These are phyloP conservation scores for Pseudozyma thailandica DNA, from an alignment of 1,284 basidiomycete genomes.

Conservation along the genomic window DNA sequence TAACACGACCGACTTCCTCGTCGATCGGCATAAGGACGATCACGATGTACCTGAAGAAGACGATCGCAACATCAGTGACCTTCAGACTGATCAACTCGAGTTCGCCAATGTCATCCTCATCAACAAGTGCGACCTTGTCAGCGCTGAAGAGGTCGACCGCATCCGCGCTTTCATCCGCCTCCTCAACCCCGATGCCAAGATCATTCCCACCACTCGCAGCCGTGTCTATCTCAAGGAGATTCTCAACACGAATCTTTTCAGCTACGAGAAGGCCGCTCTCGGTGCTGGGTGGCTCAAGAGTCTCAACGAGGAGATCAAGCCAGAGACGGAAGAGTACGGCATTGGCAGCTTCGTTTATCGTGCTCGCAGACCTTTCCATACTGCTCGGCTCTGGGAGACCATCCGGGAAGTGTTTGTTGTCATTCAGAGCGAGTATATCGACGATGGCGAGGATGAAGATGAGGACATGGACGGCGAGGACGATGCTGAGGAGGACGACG, in stretches of 20 bases:
- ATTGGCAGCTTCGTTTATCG: slow-evolving; percentile 60
- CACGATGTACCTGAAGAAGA: slow-evolving; percentile 68
- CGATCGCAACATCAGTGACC: slow-evolving; percentile 71
- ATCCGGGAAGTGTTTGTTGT: slow-evolving; percentile 70
- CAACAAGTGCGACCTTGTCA: slow-evolving; percentile 70
- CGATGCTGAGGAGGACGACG: slow-evolving; percentile 12
- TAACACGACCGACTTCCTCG: slow-evolving; percentile 70
- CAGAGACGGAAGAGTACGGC: slow-evolving; percentile 69
- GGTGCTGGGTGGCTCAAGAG: slow-evolving; percentile 71
- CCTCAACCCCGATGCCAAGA: slow-evolving; percentile 70
- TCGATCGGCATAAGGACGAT: slow-evolving; percentile 66
- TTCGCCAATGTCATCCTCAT: slow-evolving; percentile 71
- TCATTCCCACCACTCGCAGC: slow-evolving; percentile 67
- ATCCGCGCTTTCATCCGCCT: slow-evolving; percentile 67
- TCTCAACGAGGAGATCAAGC: slow-evolving; percentile 69
- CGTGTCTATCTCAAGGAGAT: slow-evolving; percentile 69
- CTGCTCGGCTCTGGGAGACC: slow-evolving; percentile 70
- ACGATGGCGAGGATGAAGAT: slow-evolving; percentile 60
- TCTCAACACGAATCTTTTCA: slow-evolving; percentile 67
- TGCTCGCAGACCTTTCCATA: slow-evolving; percentile 70
- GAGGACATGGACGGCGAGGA: slow-evolving; percentile 16
- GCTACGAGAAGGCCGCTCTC: slow-evolving; percentile 70
- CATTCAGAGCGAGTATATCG: slow-evolving; percentile 66
- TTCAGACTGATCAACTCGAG: slow-evolving; percentile 69
- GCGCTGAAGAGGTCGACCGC: slow-evolving; percentile 60